These are phyloP conservation scores for Polyporus tsugae DNA, from an alignment of 1,284 basidiomycete species.

Conservation along the genomic window DNA sequence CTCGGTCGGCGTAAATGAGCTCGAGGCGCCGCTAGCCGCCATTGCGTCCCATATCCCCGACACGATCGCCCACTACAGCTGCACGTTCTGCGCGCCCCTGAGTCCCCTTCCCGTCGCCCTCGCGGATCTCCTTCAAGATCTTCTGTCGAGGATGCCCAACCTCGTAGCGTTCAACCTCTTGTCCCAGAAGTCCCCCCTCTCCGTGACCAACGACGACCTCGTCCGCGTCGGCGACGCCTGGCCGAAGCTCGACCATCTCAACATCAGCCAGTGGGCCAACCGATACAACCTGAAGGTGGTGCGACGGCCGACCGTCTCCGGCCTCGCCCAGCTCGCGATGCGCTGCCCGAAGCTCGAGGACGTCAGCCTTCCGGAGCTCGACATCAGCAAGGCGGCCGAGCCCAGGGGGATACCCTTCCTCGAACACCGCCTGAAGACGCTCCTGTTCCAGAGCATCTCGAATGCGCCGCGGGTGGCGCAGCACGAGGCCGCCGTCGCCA, in stretches of 20 bases:
- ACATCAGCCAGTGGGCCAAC: neutral
- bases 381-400: neutral
- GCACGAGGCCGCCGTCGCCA: neutral
- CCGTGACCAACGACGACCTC: conserved; percentile 5
- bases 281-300: neutral
- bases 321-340: neutral
- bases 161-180: neutral
- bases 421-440: neutral
- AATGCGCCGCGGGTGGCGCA: neutral
- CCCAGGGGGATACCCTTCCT: neutral
- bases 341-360: neutral
- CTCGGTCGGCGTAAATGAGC: neutral
- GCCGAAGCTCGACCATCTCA: neutral
- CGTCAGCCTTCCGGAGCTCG: neutral
- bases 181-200: neutral
- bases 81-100: neutral
- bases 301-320: neutral
- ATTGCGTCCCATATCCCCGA: neutral
- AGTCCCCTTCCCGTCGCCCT: neutral
- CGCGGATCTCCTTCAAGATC: neutral
- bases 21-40: neutral
- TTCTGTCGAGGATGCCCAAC: neutral
- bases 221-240: neutral
- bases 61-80: neutral
- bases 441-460: neutral